Percentiles rank a stretch among this genome's conserved stretches.
phyloP scores from a whole-genome alignment of 2,329 filamentous ascomycete genomes.

The Botrytis tulipae region DNA sequence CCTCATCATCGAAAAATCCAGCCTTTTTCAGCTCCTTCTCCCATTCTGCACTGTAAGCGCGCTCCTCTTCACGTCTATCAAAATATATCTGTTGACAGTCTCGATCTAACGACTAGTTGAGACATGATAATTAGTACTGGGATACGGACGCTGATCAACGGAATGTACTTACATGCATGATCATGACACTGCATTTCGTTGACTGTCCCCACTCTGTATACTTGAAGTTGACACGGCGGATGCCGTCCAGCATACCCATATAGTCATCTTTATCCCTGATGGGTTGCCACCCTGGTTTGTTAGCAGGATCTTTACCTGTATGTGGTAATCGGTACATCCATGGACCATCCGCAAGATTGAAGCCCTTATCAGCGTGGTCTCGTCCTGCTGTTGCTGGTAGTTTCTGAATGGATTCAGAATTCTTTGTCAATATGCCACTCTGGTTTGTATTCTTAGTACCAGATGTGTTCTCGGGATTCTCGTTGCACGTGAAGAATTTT shows the following conservation, averaged over 20 bases:
- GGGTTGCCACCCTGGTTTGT: not conserved
- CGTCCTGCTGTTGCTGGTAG: not conserved
- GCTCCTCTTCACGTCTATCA: not conserved
- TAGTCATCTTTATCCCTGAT: constrained; percentile 15
- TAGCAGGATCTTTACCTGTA: not conserved
- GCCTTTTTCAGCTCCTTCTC: constrained; percentile 6
- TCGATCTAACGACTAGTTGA: constrained; percentile 14
- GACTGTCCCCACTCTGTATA: not conserved
- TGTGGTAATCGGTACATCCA: constrained; percentile 30
- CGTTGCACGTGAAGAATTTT: not conserved
- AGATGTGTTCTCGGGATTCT: not conserved
- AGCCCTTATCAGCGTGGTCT: constrained; percentile 22
- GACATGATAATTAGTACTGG: not conserved
- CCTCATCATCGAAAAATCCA: constrained; percentile 11
- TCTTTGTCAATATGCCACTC: too few relatives aligned
- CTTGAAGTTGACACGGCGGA: not conserved
- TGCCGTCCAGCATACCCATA: constrained; percentile 14
- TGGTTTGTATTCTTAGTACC: not conserved
- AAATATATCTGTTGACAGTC: constrained; percentile 4
- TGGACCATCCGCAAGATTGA: constrained; percentile 31
- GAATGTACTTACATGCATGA: constrained; percentile 18
- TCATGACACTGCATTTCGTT: not conserved
- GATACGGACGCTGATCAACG: too few relatives aligned
- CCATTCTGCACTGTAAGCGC: not conserved
- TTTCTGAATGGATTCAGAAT: not conserved